Percentiles rank a stretch among this genome's conserved stretches.
phyloP scores from a whole-genome alignment of 192 early-diverging fungal species.

The Jimgerdemannia lactiflua region DNA sequence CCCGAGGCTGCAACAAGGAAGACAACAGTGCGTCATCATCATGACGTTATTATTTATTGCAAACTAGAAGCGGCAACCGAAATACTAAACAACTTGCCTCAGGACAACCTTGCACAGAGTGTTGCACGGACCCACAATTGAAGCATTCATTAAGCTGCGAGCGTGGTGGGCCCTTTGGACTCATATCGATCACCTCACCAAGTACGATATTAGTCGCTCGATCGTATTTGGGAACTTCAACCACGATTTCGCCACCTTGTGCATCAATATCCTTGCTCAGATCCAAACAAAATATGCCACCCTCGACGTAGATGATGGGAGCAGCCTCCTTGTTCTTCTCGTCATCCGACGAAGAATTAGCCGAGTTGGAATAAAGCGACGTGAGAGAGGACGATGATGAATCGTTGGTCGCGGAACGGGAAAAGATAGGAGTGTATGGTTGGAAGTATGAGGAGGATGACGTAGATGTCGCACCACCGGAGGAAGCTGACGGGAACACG shows the following conservation, averaged over 20 bases:
- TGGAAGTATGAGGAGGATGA: slow-evolving; percentile 12
- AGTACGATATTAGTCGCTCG: slow-evolving; percentile 2
- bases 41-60: not conserved
- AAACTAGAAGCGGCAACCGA: no score
- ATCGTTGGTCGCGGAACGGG: not conserved
- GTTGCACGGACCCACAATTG: not conserved
- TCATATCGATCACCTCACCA: not conserved
- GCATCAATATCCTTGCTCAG: slow-evolving; percentile 8
- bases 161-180: not conserved
- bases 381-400: not conserved
- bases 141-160: not conserved
- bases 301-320: slow-evolving; percentile 24
- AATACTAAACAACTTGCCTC: not conserved
- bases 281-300: slow-evolving; percentile 20
- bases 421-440: slow-evolving; percentile 8
- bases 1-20: not conserved
- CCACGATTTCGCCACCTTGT: not conserved
- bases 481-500: not conserved
- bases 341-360: not conserved
- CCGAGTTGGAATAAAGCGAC: not conserved
- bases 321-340: slow-evolving; percentile 7
- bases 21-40: not conserved
- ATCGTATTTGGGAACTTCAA: slow-evolving; percentile 10
- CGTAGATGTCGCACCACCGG: not conserved
- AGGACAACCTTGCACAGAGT: slow-evolving; percentile 3